phyloP scores from a whole-genome alignment of 306 rosid genomes.

The Glycine tomentella region DNA sequence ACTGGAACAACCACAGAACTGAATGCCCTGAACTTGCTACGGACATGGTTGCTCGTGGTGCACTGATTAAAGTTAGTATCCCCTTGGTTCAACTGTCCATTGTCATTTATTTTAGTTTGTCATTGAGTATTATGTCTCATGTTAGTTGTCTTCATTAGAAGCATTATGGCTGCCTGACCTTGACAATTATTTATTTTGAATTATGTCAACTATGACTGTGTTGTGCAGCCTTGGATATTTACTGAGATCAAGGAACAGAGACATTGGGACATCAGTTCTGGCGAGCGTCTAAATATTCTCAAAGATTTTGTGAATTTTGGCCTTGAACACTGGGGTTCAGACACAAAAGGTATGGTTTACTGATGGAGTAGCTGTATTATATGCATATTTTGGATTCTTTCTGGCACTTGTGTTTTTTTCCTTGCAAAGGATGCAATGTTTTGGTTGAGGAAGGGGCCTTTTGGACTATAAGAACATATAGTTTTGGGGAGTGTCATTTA shows the following conservation, averaged over 20 bases:
- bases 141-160: background rate
- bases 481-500: conserved; percentile 17
- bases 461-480: conserved; percentile 9
- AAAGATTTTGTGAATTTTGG: conserved; percentile 83
- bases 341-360: conserved; percentile 72
- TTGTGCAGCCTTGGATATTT: conserved; percentile 90
- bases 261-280: conserved; percentile 95
- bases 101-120: conserved; percentile 37
- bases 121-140: conserved; percentile 21
- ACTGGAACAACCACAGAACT: conserved; percentile 78
- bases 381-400: conserved; percentile 4
- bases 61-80: conserved; percentile 76
- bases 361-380: conserved; percentile 8
- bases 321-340: conserved; percentile 96
- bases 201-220: conserved; percentile 36
- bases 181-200: background rate
- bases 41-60: conserved; percentile 93
- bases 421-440: background rate
- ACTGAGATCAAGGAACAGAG: conserved; percentile 95
- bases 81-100: conserved; percentile 25
- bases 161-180: conserved; percentile 7
- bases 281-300: conserved; percentile 77
- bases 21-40: conserved; percentile 81
- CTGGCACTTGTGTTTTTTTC: background rate
- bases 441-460: conserved; percentile 25